phyloP scores from a whole-genome alignment of 2,329 filamentous ascomycete genomes.

The Sphaceloma murrayae region DNA sequence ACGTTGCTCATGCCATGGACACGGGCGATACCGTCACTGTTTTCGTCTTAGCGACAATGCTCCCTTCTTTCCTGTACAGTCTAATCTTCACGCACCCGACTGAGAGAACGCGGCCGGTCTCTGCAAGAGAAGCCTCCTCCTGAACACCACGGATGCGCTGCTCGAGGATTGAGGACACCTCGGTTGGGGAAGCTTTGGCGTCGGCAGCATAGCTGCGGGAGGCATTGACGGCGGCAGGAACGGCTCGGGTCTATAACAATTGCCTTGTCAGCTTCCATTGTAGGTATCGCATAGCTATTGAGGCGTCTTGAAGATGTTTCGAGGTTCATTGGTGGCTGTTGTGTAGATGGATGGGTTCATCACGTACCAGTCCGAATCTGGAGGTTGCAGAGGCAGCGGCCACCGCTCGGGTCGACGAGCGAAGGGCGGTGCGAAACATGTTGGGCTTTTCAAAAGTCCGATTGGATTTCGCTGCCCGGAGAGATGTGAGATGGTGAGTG shows the following conservation, averaged over 20 bases:
- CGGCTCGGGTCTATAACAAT: constrained; percentile 66
- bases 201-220: constrained; percentile 83
- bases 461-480: constrained; percentile 18
- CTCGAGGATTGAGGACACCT: constrained; percentile 98
- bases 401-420: constrained; percentile 91
- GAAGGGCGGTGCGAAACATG: constrained; percentile 98
- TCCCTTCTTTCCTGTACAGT: constrained; percentile 19
- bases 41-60: constrained; percentile 27
- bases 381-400: constrained; percentile 85
- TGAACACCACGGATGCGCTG: constrained; percentile 98
- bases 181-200: constrained; percentile 89
- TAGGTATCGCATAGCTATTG: constrained; percentile 18
- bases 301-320: constrained; percentile 28
- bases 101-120: constrained; percentile 97
- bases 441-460: constrained; percentile 29
- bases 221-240: constrained; percentile 66
- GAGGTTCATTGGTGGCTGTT: constrained; percentile 31
- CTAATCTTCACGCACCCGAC: constrained; percentile 69
- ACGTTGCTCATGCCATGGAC: constrained; percentile 99
- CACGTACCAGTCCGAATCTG: constrained; percentile 90
- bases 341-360: constrained; percentile 32
- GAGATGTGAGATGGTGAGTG: constrained; percentile 18
- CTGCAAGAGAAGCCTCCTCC: constrained; percentile 90
- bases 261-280: constrained; percentile 41
- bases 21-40: constrained; percentile 99